phyloP scores from a whole-genome alignment of 2,329 filamentous ascomycete species.

The Gnomoniopsis smithogilvyi region DNA sequence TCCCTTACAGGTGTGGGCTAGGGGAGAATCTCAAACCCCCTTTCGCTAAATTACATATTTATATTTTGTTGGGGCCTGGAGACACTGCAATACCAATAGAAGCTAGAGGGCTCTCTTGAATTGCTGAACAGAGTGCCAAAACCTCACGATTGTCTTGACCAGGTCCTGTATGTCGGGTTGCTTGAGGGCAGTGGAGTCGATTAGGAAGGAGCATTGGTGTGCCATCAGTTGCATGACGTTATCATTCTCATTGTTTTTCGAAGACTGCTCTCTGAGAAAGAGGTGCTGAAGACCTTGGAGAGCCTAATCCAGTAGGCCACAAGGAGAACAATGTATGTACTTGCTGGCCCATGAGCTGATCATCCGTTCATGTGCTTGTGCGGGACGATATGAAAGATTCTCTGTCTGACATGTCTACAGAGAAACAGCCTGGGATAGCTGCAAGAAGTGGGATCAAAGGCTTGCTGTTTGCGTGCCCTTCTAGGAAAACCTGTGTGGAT shows the following conservation, averaged over 20 bases:
- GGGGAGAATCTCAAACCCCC: background rate
- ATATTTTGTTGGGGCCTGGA: background rate
- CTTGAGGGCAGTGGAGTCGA: background rate
- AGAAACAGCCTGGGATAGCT: background rate
- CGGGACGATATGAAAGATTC: background rate
- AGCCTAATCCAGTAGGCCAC: background rate
- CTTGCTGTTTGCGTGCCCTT: background rate
- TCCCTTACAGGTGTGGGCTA: background rate
- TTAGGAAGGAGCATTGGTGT: background rate
- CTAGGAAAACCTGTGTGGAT: background rate
- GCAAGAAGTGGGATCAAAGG: background rate
- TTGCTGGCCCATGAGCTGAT: background rate
- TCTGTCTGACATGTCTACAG: background rate
- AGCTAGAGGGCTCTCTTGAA: background rate
- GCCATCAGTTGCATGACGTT: background rate
- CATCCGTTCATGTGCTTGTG: background rate
- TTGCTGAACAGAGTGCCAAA: background rate
- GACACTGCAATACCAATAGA: background rate
- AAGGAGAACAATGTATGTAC: background rate
- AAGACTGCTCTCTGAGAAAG: background rate
- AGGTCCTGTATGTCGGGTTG: background rate
- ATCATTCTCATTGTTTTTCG: background rate
- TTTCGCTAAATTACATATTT: background rate
- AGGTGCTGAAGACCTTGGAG: background rate
- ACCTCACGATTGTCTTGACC: background rate